Conservation (phyloP, 495 filamentous ascomycete genomes). For the Aspergillus olivimuriae region DNA sequence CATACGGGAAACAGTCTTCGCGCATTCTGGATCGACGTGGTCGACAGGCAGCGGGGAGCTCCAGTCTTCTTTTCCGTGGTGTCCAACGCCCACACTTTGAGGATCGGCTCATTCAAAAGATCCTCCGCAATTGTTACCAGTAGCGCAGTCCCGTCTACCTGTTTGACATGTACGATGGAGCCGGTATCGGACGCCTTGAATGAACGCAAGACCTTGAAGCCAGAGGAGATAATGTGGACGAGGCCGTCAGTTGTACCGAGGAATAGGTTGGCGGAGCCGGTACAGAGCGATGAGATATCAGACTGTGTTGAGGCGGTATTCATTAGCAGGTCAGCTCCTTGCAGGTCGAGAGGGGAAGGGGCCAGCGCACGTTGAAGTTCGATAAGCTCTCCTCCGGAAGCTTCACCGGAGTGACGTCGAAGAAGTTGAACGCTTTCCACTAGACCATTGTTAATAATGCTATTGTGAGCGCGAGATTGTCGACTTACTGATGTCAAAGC, state of each 20-base stretch:
- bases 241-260: conserved; percentile 77
- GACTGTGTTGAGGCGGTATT: too few species aligned
- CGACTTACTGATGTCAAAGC: conserved; percentile 41
- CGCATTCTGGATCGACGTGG: conserved; percentile 79
- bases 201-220: conserved; percentile 79
- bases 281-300: conserved; percentile 63
- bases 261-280: conserved; percentile 87
- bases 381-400: conserved; percentile 64
- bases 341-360: too few species aligned
- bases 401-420: conserved; percentile 83
- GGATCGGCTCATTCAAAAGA: conserved; percentile 71
- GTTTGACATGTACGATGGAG: conserved; percentile 89
- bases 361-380: conserved; percentile 49
- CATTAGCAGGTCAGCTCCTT: conserved; percentile 7
- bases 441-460: conserved; percentile 37
- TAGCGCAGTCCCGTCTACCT: conserved; percentile 80
- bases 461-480: too few species aligned
- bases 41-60: conserved; percentile 77
- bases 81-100: conserved; percentile 96
- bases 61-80: conserved; percentile 93
- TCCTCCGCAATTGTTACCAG: conserved; percentile 88
- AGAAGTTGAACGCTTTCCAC: conserved; percentile 99
- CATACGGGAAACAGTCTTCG: conserved; percentile 83
- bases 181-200: conserved; percentile 78
- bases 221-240: conserved; percentile 76